A percentile compares a stretch with the other conserved stretches of the same genome.
These are phyloP conservation scores for Apophysomyces elegans DNA, from an alignment of 371 early-diverging fungal genomes.

Conservation along the genomic window DNA sequence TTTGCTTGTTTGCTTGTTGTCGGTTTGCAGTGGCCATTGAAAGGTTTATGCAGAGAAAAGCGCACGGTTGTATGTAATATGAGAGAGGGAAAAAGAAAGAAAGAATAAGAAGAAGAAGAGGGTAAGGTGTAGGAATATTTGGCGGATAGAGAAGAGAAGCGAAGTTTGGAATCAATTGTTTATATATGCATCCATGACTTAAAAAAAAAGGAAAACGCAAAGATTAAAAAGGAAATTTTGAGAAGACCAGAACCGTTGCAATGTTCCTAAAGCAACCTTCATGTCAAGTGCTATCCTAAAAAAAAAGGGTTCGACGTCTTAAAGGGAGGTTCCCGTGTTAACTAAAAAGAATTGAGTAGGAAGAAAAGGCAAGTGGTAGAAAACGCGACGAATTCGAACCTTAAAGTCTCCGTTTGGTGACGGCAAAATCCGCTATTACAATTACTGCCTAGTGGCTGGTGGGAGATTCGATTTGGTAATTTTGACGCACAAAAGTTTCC, in stretches of 20 bases:
- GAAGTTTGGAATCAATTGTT: not conserved
- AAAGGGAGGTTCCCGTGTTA: constrained; percentile 3
- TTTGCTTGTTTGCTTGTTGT: constrained; percentile 5
- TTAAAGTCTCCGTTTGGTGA: not conserved
- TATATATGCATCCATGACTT: not conserved
- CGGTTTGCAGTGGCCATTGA: not conserved
- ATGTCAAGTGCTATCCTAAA: constrained; percentile 10
- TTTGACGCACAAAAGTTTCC: not conserved
- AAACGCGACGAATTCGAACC: constrained; percentile 6
- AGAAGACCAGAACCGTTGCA: constrained; percentile 1
- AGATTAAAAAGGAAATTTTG: not conserved
- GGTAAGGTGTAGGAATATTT: not conserved
- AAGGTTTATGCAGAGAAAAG: not conserved
- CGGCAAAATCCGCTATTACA: not conserved
- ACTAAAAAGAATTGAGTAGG: not conserved
- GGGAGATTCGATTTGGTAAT: not conserved
- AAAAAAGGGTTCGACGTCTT: constrained; percentile 5
- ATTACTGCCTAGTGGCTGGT: constrained; percentile 1
- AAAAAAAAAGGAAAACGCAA: not conserved
- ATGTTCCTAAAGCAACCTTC: constrained; percentile 3
- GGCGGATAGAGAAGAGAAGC: not conserved
- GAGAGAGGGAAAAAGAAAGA: not conserved
- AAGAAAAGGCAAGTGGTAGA: not conserved
- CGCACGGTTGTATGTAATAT: too few species aligned
- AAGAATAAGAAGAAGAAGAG: not conserved